These are phyloP conservation scores for Neoascochyta sp. DNA, from an alignment of 2,329 filamentous ascomycete genomes.

Conservation along the genomic window DNA sequence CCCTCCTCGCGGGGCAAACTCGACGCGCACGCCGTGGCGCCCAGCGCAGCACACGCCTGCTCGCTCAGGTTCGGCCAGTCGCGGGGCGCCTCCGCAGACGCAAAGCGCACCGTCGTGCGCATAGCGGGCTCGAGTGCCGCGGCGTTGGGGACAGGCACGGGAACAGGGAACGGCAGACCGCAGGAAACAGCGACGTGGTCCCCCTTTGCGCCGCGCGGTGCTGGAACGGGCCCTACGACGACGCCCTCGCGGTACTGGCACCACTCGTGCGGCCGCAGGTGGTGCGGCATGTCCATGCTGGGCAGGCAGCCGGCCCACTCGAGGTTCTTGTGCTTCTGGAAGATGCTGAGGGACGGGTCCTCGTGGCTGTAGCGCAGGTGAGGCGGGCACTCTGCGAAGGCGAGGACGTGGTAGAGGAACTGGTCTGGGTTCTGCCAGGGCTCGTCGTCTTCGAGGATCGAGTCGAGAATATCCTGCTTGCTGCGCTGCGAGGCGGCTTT, in stretches of 20 bases:
- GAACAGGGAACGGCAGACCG: constrained; percentile 47
- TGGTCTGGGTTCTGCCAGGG: constrained; percentile 70
- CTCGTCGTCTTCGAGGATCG: constrained; percentile 42
- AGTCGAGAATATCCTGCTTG: constrained; percentile 42
- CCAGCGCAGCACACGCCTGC: constrained; percentile 22
- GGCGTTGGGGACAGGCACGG: constrained; percentile 49
- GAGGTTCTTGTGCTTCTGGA: constrained; percentile 75
- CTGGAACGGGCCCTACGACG: constrained; percentile 44
- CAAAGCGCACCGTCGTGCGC: constrained; percentile 68
- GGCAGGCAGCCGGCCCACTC: constrained; percentile 69
- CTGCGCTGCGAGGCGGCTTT: constrained; percentile 40
- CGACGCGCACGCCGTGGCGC: constrained; percentile 63
- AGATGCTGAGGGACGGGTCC: constrained; percentile 59
- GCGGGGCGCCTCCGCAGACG: constrained; percentile 40
- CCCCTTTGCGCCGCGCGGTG: constrained; percentile 28
- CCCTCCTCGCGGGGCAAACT: constrained; percentile 66
- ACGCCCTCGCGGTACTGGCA: constrained; percentile 77
- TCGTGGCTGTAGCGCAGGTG: constrained; percentile 53
- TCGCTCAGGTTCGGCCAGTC: constrained; percentile 28
- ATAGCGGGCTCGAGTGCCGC: constrained; percentile 62
- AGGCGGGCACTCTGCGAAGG: constrained; percentile 79
- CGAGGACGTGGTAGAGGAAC: constrained; percentile 74
- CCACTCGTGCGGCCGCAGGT: constrained; percentile 72
- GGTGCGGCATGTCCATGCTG: constrained; percentile 80
- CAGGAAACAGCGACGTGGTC: constrained; percentile 49